Percentiles rank a stretch among this genome's conserved stretches.
phyloP scores from a whole-genome alignment of 345 rosid species.

The Nasturtium officinale region DNA sequence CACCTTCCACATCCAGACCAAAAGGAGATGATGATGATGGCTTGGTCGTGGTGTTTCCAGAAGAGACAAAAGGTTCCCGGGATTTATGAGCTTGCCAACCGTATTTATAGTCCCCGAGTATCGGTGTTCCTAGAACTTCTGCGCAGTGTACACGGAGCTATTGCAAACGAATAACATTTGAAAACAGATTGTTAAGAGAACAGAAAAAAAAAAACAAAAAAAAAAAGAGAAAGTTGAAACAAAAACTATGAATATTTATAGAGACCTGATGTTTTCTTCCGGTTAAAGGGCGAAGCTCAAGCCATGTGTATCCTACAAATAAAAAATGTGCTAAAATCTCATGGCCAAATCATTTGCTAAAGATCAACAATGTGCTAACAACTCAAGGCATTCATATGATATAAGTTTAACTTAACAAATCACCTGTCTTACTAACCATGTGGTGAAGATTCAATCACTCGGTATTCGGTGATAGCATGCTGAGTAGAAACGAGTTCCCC shows the following conservation, averaged over 20 bases:
- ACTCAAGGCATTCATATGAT: not conserved
- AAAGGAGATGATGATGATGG: constrained; percentile 51
- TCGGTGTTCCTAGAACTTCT: constrained; percentile 86
- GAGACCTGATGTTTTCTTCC: constrained; percentile 96
- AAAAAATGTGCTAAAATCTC: not conserved
- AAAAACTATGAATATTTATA: not conserved
- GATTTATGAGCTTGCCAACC: constrained; percentile 84
- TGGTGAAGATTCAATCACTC: constrained; percentile 64
- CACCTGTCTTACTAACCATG: constrained; percentile 56
- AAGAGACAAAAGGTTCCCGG: constrained; percentile 33
- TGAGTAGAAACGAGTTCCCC: constrained; percentile 56
- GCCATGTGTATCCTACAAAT: constrained; percentile 83
- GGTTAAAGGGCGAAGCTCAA: constrained; percentile 84
- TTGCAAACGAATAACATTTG: constrained; percentile 23
- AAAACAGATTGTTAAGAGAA: not conserved
- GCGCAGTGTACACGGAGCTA: constrained; percentile 98
- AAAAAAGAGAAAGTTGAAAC: constrained; percentile 10
- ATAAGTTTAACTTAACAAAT: not conserved
- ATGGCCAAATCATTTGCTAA: constrained; percentile 41
- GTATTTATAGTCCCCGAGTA: constrained; percentile 90
- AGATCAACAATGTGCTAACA: constrained; percentile 21
- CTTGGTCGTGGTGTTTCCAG: constrained; percentile 22
- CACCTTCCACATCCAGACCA: constrained; percentile 69
- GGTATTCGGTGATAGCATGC: constrained; percentile 80
- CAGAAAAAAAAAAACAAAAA: no score